Percentiles rank a stretch among this genome's conserved stretches.
These are phyloP conservation scores for Boletus reticulatus DNA, from an alignment of 768 basidiomycete genomes.

Conservation along the genomic window DNA sequence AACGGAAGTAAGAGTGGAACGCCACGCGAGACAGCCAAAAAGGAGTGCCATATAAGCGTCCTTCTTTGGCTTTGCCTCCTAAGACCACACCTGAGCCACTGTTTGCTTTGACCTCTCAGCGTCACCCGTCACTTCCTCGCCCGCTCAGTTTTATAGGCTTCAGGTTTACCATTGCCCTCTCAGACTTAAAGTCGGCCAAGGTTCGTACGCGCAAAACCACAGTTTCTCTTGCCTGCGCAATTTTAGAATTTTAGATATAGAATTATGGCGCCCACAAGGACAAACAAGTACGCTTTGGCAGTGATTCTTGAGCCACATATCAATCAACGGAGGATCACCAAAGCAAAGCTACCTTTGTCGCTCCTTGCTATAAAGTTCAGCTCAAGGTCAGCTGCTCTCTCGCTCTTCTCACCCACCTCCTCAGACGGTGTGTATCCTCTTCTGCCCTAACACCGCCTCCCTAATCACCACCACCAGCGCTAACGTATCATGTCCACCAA, in stretches of 20 bases:
- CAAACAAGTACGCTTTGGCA: constrained; percentile 43
- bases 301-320: constrained; percentile 23
- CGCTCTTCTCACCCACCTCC: not conserved
- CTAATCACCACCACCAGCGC: constrained; percentile 1
- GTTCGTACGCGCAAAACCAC: too few species aligned
- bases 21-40: too few species aligned
- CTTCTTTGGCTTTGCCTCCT: too few species aligned
- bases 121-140: too few species aligned
- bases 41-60: too few species aligned
- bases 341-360: constrained; percentile 28
- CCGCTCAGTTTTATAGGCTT: too few species aligned
- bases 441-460: not conserved
- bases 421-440: constrained; percentile 3
- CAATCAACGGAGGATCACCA: constrained; percentile 31
- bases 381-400: not conserved
- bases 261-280: constrained; percentile 41
- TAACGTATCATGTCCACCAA: constrained; percentile 14
- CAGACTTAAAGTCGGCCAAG: too few species aligned
- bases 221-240: too few species aligned
- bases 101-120: too few species aligned
- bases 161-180: too few species aligned
- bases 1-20: too few species aligned
- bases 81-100: too few species aligned
- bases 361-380: constrained; percentile 25
- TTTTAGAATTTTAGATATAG: constrained; percentile 1